A percentile compares a stretch with the other conserved stretches of the same genome.
These are phyloP conservation scores for Pestalotiopsis sp. DNA, from an alignment of 2,329 filamentous ascomycete species.

Conservation along the genomic window DNA sequence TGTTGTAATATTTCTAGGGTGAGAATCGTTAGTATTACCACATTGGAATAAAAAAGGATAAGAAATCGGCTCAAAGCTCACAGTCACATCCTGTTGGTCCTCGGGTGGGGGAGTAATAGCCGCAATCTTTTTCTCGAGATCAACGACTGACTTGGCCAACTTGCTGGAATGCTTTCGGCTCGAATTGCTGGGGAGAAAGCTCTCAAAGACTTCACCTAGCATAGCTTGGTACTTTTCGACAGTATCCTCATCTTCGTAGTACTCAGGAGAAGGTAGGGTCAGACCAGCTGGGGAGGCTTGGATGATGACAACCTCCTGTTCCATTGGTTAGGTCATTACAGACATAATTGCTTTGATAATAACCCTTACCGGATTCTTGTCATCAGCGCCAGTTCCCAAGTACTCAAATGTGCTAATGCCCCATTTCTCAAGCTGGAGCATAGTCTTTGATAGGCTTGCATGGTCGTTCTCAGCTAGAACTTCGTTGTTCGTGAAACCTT, in stretches of 20 bases:
- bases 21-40: slow-evolving; percentile 13
- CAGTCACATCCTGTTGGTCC: slow-evolving; percentile 62
- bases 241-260: slow-evolving; percentile 58
- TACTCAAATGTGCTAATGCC: slow-evolving; percentile 43
- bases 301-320: slow-evolving; percentile 35
- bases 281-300: slow-evolving; percentile 47
- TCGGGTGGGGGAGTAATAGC: slow-evolving; percentile 59
- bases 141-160: slow-evolving; percentile 47
- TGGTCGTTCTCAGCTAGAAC: slow-evolving; percentile 29
- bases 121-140: slow-evolving; percentile 65
- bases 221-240: slow-evolving; percentile 52
- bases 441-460: slow-evolving; percentile 44
- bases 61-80: slow-evolving; percentile 24
- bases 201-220: slow-evolving; percentile 41
- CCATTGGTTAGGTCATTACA: slow-evolving; percentile 15
- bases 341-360: neutral
- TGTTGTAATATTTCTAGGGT: slow-evolving; percentile 65
- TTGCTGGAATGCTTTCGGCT: slow-evolving; percentile 26
- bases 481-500: slow-evolving; percentile 22
- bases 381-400: slow-evolving; percentile 43
- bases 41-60: neutral
- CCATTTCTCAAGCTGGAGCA: slow-evolving; percentile 48
- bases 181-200: slow-evolving; percentile 29
- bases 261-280: slow-evolving; percentile 64
- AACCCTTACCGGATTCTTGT: slow-evolving; percentile 40